Evolutionary conservation across 345 rosid species (phyloP).

Genomic region (Eutrema heterophyllum): DNA sequence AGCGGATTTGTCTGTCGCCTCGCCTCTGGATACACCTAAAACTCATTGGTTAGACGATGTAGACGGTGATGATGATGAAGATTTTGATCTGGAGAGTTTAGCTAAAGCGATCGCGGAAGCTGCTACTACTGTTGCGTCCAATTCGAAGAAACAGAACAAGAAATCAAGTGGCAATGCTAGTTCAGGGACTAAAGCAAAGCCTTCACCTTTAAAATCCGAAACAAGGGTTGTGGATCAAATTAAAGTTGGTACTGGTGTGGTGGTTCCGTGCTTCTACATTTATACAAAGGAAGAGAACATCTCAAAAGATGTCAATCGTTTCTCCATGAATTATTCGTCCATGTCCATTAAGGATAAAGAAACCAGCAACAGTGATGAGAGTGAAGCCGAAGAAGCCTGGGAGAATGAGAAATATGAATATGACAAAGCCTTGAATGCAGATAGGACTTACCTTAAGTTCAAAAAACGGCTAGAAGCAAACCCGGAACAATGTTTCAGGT

Average conservation of each 20-base stretch:
- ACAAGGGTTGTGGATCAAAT: conserved; percentile 22
- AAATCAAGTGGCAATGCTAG: conserved; percentile 12
- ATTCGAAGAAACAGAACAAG: conserved; percentile 36
- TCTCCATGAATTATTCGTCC: conserved; percentile 36
- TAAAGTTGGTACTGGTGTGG: conserved; percentile 36
- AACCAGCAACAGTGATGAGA: conserved; percentile 37
- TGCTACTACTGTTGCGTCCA: conserved; percentile 47
- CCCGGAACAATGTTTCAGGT: conserved; percentile 95
- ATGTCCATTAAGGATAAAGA: conserved; percentile 48
- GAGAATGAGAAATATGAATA: conserved; percentile 73
- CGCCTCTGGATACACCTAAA: conserved; percentile 38
- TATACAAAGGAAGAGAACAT: conserved; percentile 48
- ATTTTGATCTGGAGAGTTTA: conserved; percentile 60
- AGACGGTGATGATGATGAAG: conserved; percentile 56
- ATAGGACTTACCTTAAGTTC: conserved; percentile 88
- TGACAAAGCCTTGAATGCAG: conserved; percentile 74
- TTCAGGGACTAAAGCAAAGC: conserved; percentile 25
- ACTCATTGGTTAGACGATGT: conserved; percentile 44
- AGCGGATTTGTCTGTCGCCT: not conserved
- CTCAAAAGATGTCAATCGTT: conserved; percentile 38
- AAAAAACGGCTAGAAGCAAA: conserved; percentile 69
- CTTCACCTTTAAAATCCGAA: conserved; percentile 21
- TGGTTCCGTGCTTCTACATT: conserved; percentile 84
- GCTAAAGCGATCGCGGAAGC: conserved; percentile 59
- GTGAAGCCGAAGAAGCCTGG: conserved; percentile 58